Conservation (phyloP, 495 filamentous ascomycete species). For the Xylaria cubensis region DNA sequence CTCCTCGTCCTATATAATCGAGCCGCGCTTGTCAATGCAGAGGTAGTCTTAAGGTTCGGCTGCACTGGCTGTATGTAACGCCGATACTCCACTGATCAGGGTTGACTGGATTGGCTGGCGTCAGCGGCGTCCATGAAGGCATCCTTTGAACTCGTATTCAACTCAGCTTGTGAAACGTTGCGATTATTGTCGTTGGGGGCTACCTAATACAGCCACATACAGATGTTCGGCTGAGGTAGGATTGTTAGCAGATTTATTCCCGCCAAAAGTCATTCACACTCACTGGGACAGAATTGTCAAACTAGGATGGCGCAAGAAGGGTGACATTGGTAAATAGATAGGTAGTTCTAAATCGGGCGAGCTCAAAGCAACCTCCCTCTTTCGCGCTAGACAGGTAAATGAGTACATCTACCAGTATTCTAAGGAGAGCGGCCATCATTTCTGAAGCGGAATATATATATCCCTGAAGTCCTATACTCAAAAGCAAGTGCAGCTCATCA, state of each 20-base stretch:
- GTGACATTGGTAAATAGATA: not conserved
- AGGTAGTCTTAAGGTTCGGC: not conserved
- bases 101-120: not conserved
- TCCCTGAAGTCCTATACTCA: not conserved
- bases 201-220: not conserved
- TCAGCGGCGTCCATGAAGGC: slow-evolving; percentile 5
- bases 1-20: not conserved
- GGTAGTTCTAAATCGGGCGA: not conserved
- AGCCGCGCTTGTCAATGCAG: not conserved
- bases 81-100: not conserved
- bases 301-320: not conserved
- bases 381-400: slow-evolving; percentile 13
- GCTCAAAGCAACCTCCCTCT: not conserved
- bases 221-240: not conserved
- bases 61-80: not conserved
- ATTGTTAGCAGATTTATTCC: not conserved
- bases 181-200: not conserved
- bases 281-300: not conserved
- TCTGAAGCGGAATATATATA: not conserved
- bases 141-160: not conserved
- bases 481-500: slow-evolving; percentile 6
- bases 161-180: not conserved
- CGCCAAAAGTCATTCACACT: not conserved
- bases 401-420: not conserved
- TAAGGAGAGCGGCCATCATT: not conserved